Conservation (phyloP, 176 grass and related monocot species). For the Chloris gayana region DNA sequence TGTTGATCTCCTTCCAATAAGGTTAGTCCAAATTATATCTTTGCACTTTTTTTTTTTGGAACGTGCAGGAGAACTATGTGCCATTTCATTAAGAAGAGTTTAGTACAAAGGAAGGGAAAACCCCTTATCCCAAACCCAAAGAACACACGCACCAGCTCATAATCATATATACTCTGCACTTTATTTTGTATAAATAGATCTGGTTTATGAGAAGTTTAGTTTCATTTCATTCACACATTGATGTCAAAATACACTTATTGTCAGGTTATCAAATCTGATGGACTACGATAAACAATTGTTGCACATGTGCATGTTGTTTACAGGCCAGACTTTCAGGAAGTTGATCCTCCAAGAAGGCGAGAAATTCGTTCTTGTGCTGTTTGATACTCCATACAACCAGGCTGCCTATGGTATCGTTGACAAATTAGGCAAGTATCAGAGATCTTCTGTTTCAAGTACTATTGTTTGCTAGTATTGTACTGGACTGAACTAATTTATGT, state of each 20-base stretch:
- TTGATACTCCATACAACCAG: conserved; percentile 97
- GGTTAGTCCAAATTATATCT: conserved; percentile 58
- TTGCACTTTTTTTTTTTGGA: too few species aligned
- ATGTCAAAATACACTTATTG: conserved; percentile 33
- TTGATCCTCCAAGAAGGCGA: conserved; percentile 97
- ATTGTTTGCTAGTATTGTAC: conserved; percentile 20
- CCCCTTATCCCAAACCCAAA: too few species aligned
- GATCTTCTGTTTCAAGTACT: conserved; percentile 30
- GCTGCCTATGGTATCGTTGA: conserved; percentile 91
- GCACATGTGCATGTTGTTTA: conserved; percentile 98
- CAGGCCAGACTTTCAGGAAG: conserved; percentile 86
- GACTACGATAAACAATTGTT: conserved; percentile 82
- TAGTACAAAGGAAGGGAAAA: too few species aligned
- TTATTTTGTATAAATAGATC: conserved; percentile 12
- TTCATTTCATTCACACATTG: conserved; percentile 12
- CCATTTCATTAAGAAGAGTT: too few species aligned
- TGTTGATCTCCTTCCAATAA: conserved; percentile 70
- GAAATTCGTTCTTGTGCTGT: conserved; percentile 89
- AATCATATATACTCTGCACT: too few species aligned
- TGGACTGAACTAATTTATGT: conserved; percentile 17
- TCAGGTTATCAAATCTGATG: conserved; percentile 71
- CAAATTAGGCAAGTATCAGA: conserved; percentile 81
- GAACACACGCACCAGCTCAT: too few species aligned
- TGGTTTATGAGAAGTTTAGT: conserved; percentile 31
- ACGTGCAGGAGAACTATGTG: too few species aligned